A percentile compares a stretch with the other conserved stretches of the same genome.
These are phyloP conservation scores for Zelopaecilomyces penicillatus DNA, from an alignment of 2,329 filamentous ascomycete species.

Conservation along the genomic window DNA sequence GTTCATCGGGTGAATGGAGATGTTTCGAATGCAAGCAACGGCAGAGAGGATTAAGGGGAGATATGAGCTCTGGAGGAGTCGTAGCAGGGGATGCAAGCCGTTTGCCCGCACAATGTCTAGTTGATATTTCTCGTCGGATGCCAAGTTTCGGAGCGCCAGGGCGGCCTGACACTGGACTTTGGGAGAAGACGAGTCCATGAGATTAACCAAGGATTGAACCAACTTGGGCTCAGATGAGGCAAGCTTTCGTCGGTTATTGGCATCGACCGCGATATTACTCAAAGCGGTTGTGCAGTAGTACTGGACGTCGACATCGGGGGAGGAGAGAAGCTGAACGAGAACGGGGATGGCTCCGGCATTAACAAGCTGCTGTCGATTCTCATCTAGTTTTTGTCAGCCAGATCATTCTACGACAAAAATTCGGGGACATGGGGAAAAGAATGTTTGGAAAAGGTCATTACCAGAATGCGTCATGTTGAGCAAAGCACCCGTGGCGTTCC, in stretches of 20 bases:
- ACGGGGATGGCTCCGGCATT: constrained; percentile 97
- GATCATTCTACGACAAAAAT: background rate
- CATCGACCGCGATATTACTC: constrained; percentile 96
- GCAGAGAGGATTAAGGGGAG: constrained; percentile 92
- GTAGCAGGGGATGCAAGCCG: constrained; percentile 76
- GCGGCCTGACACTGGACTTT: constrained; percentile 98
- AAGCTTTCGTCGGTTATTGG: constrained; percentile 81
- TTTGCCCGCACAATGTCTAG: constrained; percentile 90
- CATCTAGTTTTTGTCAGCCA: constrained; percentile 48
- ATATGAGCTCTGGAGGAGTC: constrained; percentile 89
- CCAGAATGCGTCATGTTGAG: constrained; percentile 99
- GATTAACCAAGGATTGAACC: constrained; percentile 84
- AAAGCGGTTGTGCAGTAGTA: constrained; percentile 98
- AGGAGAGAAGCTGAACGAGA: constrained; percentile 87
- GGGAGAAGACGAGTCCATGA: constrained; percentile 95
- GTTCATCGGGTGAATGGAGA: constrained; percentile 95
- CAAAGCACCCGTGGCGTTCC: constrained; percentile 91
- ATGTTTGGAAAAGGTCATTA: constrained; percentile 29
- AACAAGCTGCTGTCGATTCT: constrained; percentile 95
- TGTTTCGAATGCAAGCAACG: constrained; percentile 96
- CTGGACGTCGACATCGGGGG: constrained; percentile 91
- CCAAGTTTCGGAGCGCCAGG: constrained; percentile 84
- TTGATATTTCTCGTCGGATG: constrained; percentile 97
- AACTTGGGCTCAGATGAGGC: constrained; percentile 85
- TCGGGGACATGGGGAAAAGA: background rate